These are phyloP conservation scores for Phytophthora sansomeana DNA, from an alignment of 352 stramenopile genomes.

Conservation along the genomic window DNA sequence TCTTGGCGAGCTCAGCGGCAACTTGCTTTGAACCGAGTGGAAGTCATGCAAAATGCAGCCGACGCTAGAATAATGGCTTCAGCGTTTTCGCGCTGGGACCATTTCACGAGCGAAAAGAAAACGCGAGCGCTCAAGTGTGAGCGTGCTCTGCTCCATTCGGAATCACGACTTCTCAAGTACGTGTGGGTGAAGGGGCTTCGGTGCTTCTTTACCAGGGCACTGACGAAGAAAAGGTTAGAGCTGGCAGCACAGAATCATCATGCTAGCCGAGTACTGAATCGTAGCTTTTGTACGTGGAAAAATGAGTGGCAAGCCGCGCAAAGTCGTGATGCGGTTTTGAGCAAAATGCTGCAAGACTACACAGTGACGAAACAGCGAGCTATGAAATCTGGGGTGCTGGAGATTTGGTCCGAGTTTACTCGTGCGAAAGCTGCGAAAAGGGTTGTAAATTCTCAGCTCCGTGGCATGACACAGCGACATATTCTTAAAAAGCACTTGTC, in stretches of 20 bases:
- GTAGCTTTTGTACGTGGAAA: conserved; percentile 30
- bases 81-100: conserved; percentile 32
- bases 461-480: conserved; percentile 36
- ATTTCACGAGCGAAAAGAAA: conserved; percentile 32
- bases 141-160: conserved; percentile 15
- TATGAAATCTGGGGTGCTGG: conserved; percentile 14
- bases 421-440: conserved; percentile 31
- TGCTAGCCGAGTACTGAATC: conserved; percentile 6
- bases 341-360: conserved; percentile 12
- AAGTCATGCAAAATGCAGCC: conserved; percentile 28
- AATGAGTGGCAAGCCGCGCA: conserved; percentile 17
- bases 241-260: conserved; percentile 9
- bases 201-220: conserved; percentile 12
- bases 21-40: conserved; percentile 16
- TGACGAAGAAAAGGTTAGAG: conserved; percentile 18
- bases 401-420: conserved; percentile 32
- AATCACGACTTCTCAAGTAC: conserved; percentile 28
- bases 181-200: conserved; percentile 37
- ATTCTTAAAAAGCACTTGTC: conserved; percentile 33
- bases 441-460: conserved; percentile 44
- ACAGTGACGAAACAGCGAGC: conserved; percentile 1
- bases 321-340: conserved; percentile 7
- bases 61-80: conserved; percentile 11
- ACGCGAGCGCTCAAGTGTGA: conserved; percentile 20
- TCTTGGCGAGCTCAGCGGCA: conserved; percentile 12